Conservation (phyloP, 2,329 filamentous ascomycete genomes). For the Diaporthe australafricana region DNA sequence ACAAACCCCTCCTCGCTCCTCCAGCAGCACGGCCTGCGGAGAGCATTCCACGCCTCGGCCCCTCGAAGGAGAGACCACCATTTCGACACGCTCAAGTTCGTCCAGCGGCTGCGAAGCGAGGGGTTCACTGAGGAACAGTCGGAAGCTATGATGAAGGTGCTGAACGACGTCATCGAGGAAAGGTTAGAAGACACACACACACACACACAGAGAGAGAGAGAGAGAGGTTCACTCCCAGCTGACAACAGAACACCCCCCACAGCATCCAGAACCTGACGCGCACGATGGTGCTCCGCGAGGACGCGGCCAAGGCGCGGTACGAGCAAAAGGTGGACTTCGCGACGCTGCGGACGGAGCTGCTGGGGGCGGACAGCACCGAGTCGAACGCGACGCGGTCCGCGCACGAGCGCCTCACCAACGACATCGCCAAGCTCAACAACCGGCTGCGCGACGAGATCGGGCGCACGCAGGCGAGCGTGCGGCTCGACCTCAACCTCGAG, state of each 20-base stretch:
- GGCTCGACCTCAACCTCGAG: constrained; percentile 93
- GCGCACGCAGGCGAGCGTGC: constrained; percentile 90
- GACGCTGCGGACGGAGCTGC: constrained; percentile 92
- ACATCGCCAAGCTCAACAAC: constrained; percentile 92
- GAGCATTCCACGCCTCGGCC: constrained; percentile 77
- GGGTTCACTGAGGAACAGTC: constrained; percentile 96
- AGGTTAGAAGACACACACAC: constrained; percentile 60
- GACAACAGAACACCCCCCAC: constrained; percentile 11
- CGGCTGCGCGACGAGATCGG: constrained; percentile 93
- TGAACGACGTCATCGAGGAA: constrained; percentile 97
- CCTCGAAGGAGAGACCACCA: constrained; percentile 81
- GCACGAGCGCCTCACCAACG: constrained; percentile 93
- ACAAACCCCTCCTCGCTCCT: constrained; percentile 40
- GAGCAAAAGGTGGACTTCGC: constrained; percentile 97
- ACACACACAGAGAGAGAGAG: not conserved
- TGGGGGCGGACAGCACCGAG: constrained; percentile 92
- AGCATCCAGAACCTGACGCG: constrained; percentile 97
- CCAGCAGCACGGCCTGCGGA: constrained; percentile 47
- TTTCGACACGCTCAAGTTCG: constrained; percentile 98
- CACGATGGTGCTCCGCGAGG: constrained; percentile 97
- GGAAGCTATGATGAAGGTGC: constrained; percentile 97
- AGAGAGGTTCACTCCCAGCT: not conserved
- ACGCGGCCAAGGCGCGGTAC: constrained; percentile 83
- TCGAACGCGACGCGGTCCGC: constrained; percentile 87
- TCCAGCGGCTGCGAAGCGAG: constrained; percentile 88